Percentiles rank a stretch among this genome's conserved stretches.
Evolutionary conservation across 257 asterid species (phyloP).

Genomic region (Solanum ossicruentum): DNA sequence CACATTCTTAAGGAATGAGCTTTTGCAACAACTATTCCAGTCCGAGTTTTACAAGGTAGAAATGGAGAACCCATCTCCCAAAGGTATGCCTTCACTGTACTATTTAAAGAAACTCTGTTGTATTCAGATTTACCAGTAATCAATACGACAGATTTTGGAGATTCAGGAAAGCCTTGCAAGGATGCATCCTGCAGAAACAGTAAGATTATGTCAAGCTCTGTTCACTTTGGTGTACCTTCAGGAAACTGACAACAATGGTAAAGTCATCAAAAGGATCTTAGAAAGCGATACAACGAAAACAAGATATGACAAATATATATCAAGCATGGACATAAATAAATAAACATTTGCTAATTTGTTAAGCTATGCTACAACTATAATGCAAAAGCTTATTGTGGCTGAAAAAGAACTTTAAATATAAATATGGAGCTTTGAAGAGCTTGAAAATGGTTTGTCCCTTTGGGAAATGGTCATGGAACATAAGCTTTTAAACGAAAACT

Average conservation of each 20-base stretch:
- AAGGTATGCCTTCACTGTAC: constrained; percentile 71
- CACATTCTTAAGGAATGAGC: constrained; percentile 82
- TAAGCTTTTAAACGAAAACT: background rate
- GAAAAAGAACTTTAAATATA: background rate
- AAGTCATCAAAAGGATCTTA: background rate
- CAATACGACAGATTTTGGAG: constrained; percentile 84
- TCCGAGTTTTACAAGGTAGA: constrained; percentile 70
- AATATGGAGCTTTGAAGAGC: background rate
- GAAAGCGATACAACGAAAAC: background rate
- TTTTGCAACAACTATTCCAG: constrained; percentile 69
- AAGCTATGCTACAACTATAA: background rate
- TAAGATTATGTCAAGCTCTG: background rate
- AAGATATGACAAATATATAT: background rate
- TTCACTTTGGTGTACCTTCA: background rate
- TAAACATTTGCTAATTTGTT: background rate
- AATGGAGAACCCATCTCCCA: constrained; percentile 99
- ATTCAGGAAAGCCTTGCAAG: constrained; percentile 81
- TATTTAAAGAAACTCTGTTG: constrained; percentile 66
- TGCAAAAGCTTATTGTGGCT: no score
- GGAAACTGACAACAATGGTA: background rate
- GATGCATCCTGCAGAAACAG: constrained; percentile 74
- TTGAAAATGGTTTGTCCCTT: background rate
- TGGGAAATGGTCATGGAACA: background rate
- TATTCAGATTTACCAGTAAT: constrained; percentile 80
- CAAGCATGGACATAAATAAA: background rate